Percentiles rank a stretch among this genome's conserved stretches.
Evolutionary conservation across 2,329 filamentous ascomycete species (phyloP).

Genomic region (Pseudogymnoascus sp.): DNA sequence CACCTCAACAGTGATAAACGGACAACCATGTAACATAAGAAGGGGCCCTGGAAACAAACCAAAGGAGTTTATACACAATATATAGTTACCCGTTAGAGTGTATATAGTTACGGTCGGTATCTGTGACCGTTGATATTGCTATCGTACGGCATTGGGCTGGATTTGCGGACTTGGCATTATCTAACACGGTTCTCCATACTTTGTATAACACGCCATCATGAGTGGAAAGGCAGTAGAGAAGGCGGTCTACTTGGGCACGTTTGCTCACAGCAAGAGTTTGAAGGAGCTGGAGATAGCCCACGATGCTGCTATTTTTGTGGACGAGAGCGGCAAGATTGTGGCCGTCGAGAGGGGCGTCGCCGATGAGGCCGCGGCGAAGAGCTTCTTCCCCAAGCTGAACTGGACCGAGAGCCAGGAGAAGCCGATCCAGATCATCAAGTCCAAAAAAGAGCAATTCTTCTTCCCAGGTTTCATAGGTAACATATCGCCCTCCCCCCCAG

Average conservation of each 20-base stretch:
- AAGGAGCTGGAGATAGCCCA: constrained; percentile 43
- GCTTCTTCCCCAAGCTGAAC: constrained; percentile 27
- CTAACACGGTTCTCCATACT: neutral
- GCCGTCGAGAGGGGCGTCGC: constrained; percentile 23
- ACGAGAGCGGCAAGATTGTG: constrained; percentile 46
- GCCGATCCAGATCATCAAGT: neutral
- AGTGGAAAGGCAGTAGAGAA: constrained; percentile 17
- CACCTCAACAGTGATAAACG: constrained; percentile 1
- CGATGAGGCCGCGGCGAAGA: constrained; percentile 31
- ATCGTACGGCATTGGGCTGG: neutral
- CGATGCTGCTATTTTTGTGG: constrained; percentile 44
- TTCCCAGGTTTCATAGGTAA: constrained; percentile 78
- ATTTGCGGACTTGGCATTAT: neutral
- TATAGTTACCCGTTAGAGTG: constrained; percentile 5
- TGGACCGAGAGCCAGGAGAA: constrained; percentile 22
- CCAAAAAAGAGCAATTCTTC: constrained; percentile 59
- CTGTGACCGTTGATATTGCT: constrained; percentile 7
- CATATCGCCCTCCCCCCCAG: constrained; percentile 14
- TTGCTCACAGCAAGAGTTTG: constrained; percentile 50
- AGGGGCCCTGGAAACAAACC: neutral
- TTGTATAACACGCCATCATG: constrained; percentile 13
- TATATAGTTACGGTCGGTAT: neutral
- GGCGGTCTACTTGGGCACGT: constrained; percentile 53
- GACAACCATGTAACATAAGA: neutral
- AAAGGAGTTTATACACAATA: constrained; percentile 4